A percentile compares a stretch with the other conserved stretches of the same genome.
These are phyloP conservation scores for Scedosporium aurantiacum DNA, from an alignment of 2,329 filamentous ascomycete genomes.

Conservation along the genomic window DNA sequence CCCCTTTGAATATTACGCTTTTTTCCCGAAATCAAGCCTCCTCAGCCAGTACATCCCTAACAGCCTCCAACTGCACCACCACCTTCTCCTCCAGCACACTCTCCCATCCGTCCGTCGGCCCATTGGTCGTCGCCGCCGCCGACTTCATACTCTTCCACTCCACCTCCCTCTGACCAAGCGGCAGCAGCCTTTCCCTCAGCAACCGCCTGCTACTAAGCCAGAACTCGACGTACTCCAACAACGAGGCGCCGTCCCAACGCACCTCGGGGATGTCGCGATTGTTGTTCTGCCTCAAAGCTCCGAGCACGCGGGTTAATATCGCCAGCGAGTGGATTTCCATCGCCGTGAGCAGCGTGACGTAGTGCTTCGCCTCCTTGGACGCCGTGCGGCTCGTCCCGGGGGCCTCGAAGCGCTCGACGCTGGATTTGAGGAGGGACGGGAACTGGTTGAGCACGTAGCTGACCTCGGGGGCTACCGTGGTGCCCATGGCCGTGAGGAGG, in stretches of 20 bases:
- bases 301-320: conserved; percentile 63
- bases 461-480: conserved; percentile 73
- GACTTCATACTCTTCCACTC: conserved; percentile 42
- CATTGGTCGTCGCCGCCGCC: conserved; percentile 18
- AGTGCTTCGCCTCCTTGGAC: conserved; percentile 36
- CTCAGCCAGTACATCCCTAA: conserved; percentile 43
- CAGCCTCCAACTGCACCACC: conserved; percentile 53
- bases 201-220: conserved; percentile 61
- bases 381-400: conserved; percentile 42
- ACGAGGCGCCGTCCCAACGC: conserved; percentile 59
- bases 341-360: conserved; percentile 61
- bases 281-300: conserved; percentile 52
- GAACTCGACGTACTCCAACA: conserved; percentile 76
- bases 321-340: conserved; percentile 71
- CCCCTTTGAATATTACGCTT: not conserved
- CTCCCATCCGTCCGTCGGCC: conserved; percentile 31
- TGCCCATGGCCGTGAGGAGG: conserved; percentile 69
- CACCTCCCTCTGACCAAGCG: conserved; percentile 61
- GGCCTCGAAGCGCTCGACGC: conserved; percentile 60
- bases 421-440: conserved; percentile 62
- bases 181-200: conserved; percentile 61
- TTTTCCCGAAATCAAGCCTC: conserved; percentile 25
- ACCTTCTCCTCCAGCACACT: conserved; percentile 68
- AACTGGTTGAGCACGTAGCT: conserved; percentile 84
- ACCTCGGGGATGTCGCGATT: conserved; percentile 63